Evolutionary conservation across 2,329 filamentous ascomycete species (phyloP).

Genomic region (Lasiodiplodia sp.): DNA sequence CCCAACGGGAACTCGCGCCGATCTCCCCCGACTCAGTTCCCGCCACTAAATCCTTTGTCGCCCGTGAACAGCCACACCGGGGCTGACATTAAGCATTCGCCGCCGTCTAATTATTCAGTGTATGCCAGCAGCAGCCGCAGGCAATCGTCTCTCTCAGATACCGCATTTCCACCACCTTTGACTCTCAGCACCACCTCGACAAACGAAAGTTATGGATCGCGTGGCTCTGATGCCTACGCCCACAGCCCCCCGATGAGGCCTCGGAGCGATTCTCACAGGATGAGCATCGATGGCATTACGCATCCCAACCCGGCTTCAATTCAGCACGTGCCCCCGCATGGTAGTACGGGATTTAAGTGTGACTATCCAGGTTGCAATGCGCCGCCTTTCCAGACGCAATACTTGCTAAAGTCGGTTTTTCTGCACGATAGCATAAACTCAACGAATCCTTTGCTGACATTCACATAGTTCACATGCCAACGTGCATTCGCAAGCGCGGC

Average conservation of each 20-base stretch:
- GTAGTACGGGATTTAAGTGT: constrained; percentile 56
- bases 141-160: constrained; percentile 20
- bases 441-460: background rate
- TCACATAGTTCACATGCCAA: constrained; percentile 71
- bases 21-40: constrained; percentile 43
- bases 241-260: constrained; percentile 20
- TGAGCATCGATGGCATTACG: constrained; percentile 64
- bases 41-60: constrained; percentile 42
- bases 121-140: constrained; percentile 16
- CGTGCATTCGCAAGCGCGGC: constrained; percentile 68
- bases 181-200: constrained; percentile 38
- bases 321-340: constrained; percentile 26
- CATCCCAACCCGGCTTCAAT: constrained; percentile 38
- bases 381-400: constrained; percentile 77
- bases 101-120: constrained; percentile 29
- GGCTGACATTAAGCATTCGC: constrained; percentile 36
- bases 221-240: constrained; percentile 19
- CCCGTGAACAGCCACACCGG: constrained; percentile 40
- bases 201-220: constrained; percentile 51
- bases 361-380: constrained; percentile 71
- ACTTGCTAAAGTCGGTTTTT: constrained; percentile 70
- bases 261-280: constrained; percentile 18
- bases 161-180: constrained; percentile 50
- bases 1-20: constrained; percentile 42
- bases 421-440: background rate